These are phyloP conservation scores for Blepharisma stoltei DNA, from an alignment of 73 alveolate genomes.

Conservation along the genomic window DNA sequence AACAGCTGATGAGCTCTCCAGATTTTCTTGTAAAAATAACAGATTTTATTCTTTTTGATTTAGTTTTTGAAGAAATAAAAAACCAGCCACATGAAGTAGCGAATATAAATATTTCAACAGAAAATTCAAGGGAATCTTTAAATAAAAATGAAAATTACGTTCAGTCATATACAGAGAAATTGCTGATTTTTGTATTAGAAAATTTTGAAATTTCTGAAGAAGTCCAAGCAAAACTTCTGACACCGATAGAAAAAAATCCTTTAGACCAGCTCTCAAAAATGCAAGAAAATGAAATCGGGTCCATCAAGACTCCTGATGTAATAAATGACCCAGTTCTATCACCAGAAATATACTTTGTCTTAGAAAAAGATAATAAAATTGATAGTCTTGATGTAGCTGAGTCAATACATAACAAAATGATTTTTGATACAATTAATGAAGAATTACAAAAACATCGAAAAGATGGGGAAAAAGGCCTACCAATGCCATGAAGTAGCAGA, in stretches of 20 bases:
- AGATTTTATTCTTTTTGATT: too few species aligned
- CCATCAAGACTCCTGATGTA: slow-evolving; percentile 50
- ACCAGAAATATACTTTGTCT: background rate
- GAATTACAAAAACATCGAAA: slow-evolving; percentile 71
- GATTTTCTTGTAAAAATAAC: too few species aligned
- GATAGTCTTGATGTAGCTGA: slow-evolving; percentile 58
- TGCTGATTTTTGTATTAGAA: too few species aligned
- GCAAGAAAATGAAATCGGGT: slow-evolving; percentile 65
- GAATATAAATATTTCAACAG: too few species aligned
- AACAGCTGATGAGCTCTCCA: too few species aligned
- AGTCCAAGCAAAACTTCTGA: background rate
- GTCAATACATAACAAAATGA: slow-evolving; percentile 76
- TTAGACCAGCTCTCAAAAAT: slow-evolving; percentile 48
- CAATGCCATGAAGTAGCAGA: slow-evolving; percentile 76
- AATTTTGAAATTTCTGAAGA: too few species aligned
- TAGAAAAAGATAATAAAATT: slow-evolving; percentile 31
- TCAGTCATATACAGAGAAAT: too few species aligned
- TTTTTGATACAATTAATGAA: slow-evolving; percentile 81
- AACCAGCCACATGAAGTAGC: too few species aligned
- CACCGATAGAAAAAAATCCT: slow-evolving; percentile 48
- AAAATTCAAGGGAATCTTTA: too few species aligned
- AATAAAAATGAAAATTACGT: too few species aligned
- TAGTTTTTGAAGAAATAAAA: too few species aligned
- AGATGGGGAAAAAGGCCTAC: slow-evolving; percentile 73
- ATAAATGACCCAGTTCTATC: background rate